Percentiles rank a stretch among this genome's conserved stretches.
Conservation (phyloP, 768 basidiomycete species). For the Boletus tomentosulus region DNA sequence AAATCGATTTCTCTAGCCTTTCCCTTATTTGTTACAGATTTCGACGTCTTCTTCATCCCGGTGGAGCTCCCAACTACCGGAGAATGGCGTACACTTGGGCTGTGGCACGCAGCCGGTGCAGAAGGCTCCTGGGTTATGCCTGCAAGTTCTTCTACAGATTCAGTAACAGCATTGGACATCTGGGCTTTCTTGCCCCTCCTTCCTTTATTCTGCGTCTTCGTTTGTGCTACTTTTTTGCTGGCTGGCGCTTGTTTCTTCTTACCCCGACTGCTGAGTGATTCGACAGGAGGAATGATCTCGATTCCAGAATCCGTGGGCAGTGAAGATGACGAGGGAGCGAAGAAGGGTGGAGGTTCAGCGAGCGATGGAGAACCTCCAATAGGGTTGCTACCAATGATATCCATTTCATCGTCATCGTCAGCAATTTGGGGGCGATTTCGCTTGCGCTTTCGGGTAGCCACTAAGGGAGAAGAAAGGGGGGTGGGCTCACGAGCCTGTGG, state of each 20-base stretch:
- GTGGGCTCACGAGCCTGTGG: slow-evolving; percentile 21
- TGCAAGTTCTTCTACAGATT: slow-evolving; percentile 4
- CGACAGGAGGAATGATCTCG: slow-evolving; percentile 22
- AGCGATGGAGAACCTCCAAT: neutral
- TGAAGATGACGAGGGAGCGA: slow-evolving; percentile 43
- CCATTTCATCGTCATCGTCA: slow-evolving; percentile 13
- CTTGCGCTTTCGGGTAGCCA: slow-evolving; percentile 25
- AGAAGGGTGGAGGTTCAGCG: slow-evolving; percentile 42
- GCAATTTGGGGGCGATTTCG: slow-evolving; percentile 9
- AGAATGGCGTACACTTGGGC: slow-evolving; percentile 1
- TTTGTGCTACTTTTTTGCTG: slow-evolving; percentile 22
- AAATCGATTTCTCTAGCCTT: slow-evolving; percentile 26
- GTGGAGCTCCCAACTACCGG: neutral
- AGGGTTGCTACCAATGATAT: slow-evolving; percentile 2
- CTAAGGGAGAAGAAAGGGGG: slow-evolving; percentile 23
- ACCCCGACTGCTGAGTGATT: slow-evolving; percentile 1
- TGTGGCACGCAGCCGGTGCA: neutral
- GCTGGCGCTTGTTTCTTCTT: slow-evolving; percentile 10
- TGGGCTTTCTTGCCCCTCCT: slow-evolving; percentile 30
- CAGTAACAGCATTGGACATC: slow-evolving; percentile 2
- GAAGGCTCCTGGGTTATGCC: slow-evolving; percentile 1
- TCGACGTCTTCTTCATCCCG: slow-evolving; percentile 19
- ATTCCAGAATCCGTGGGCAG: slow-evolving; percentile 26
- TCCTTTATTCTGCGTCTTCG: slow-evolving; percentile 17
- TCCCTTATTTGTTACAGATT: slow-evolving; percentile 19